A percentile compares a stretch with the other conserved stretches of the same genome.
These are phyloP conservation scores for Rhytidhysteron rufulum DNA, from an alignment of 2,329 filamentous ascomycete species.

Conservation along the genomic window DNA sequence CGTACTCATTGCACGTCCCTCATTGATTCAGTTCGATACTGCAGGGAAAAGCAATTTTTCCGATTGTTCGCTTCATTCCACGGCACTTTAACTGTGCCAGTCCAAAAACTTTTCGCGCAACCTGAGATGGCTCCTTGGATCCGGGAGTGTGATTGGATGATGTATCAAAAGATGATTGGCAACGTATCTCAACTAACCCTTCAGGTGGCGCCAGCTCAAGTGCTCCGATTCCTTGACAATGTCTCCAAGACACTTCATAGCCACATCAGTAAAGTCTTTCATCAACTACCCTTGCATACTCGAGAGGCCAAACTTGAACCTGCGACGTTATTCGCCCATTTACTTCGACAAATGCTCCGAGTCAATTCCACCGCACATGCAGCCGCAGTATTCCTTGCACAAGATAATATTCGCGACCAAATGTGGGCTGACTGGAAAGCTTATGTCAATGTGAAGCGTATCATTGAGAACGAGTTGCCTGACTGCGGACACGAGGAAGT, in stretches of 20 bases:
- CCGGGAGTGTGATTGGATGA: conserved; percentile 87
- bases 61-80: conserved; percentile 93
- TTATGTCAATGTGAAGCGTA: conserved; percentile 53
- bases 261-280: conserved; percentile 82
- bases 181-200: conserved; percentile 85
- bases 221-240: conserved; percentile 80
- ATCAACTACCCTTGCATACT: conserved; percentile 79
- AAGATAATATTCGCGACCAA: conserved; percentile 82
- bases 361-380: conserved; percentile 94
- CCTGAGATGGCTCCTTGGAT: conserved; percentile 86
- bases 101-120: conserved; percentile 85
- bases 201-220: conserved; percentile 83
- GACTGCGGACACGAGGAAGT: conserved; percentile 54
- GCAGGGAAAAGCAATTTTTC: conserved; percentile 95
- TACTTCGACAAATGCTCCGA: conserved; percentile 80
- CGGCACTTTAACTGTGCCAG: conserved; percentile 92
- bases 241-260: conserved; percentile 77
- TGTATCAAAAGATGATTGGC: conserved; percentile 95
- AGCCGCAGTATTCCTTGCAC: conserved; percentile 86
- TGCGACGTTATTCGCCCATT: conserved; percentile 79
- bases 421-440: conserved; percentile 93
- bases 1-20: conserved; percentile 92
- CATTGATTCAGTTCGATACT: conserved; percentile 91
- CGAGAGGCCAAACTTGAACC: conserved; percentile 83
- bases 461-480: conserved; percentile 55